phyloP scores from a whole-genome alignment of 1,284 basidiomycete genomes.

The Puccinia coronata region DNA sequence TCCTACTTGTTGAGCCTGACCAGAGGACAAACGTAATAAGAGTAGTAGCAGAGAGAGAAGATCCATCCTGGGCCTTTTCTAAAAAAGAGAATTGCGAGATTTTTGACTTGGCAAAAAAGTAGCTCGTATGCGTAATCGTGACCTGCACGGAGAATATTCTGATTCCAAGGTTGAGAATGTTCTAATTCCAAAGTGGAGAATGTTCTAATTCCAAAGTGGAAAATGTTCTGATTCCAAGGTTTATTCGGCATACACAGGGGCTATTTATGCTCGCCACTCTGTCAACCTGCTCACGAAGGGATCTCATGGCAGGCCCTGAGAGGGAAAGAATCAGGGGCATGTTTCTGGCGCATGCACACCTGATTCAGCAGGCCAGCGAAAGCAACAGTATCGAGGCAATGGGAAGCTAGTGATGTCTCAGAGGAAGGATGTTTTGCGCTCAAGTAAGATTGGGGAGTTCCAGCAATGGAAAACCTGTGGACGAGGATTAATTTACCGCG shows the following conservation, averaged over 20 bases:
- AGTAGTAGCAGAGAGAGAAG: not conserved
- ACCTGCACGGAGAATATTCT: too few relatives aligned
- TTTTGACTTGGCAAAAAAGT: not conserved
- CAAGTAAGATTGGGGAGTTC: too few relatives aligned
- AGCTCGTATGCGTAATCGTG: too few relatives aligned
- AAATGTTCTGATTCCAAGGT: not conserved
- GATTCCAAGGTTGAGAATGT: too few relatives aligned
- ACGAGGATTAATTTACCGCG: too few relatives aligned
- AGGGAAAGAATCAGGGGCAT: not conserved
- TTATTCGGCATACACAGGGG: not conserved
- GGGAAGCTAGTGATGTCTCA: not conserved
- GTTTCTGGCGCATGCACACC: not conserved
- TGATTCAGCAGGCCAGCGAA: not conserved
- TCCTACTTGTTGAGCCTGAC: constrained; percentile 11
- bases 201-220: not conserved
- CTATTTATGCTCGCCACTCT: constrained; percentile 1
- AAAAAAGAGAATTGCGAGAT: not conserved
- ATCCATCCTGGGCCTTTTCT: not conserved
- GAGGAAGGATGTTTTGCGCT: too few relatives aligned
- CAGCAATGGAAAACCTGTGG: too few relatives aligned
- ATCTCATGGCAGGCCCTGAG: not conserved
- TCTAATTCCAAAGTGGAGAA: too few relatives aligned
- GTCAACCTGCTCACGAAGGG: not conserved
- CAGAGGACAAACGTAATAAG: not conserved
- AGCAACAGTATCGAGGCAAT: not conserved